Base-by-base conservation (phyloP, 1,284 basidiomycete genomes). In the Rhodofomes roseus region DNA sequence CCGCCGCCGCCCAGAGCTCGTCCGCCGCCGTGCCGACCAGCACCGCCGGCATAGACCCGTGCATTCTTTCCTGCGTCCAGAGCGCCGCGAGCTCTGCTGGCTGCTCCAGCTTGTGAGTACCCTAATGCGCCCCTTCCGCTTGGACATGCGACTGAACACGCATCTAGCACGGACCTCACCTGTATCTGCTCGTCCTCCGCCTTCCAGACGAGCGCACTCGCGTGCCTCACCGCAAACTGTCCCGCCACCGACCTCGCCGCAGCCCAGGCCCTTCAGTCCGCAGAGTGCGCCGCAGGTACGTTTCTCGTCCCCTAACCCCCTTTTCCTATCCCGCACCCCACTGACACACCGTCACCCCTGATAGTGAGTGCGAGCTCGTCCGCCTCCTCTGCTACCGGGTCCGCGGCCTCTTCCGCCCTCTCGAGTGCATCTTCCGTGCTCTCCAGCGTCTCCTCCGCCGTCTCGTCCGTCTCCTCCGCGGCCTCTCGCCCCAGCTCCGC, bases 211-310 rank as follows among this genome's bases (percentile, higher is more conserved):
- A 50, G 61, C 0, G 66, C 67, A 0, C 34, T 37, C 1, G 18
- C 44, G 11, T 74, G 73, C 62, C 59, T 73, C 40, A 5, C 54
- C 27, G 23, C 57, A 20, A 63, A 51, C 40, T 73, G 73, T 66
- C 55, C 68, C 1, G 4, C 65, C 11, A 50, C 56, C 2, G 70
- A 71, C 27, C 46, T 65, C 34, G 14, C 55, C 27, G 56, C 68
- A n/a, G 72, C 71, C 0, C 37, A 54, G 50, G 60, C 60, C 36
- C 63, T 73, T 36, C 65, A 72, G 59, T 23, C 59, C 11, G 2
- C 53, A 3, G 54, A 71, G 58, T 76, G 73, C 51, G 71, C 57
- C 27, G 65, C 65, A 40, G 65, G 66, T 69, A 70, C 64, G 66
- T 71, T 55, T 22, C 41, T 9, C 54, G 2, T 18, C 18, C 55